Percentiles rank a stretch among this genome's conserved stretches.
These are phyloP conservation scores for Rubroboletus satanas DNA, from an alignment of 768 basidiomycete genomes.

Conservation along the genomic window DNA sequence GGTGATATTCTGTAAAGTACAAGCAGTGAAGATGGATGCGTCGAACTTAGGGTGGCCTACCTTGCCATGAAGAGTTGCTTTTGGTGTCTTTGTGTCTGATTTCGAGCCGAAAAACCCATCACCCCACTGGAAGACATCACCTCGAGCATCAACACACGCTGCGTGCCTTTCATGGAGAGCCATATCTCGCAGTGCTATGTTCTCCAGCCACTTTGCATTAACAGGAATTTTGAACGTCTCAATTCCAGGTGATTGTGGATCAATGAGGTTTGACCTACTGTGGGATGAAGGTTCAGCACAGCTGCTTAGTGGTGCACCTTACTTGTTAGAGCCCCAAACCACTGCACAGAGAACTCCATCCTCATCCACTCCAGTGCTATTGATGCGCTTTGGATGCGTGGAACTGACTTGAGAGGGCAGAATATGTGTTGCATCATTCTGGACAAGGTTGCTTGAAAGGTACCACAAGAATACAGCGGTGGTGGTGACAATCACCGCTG, in stretches of 20 bases:
- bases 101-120: constrained; percentile 49
- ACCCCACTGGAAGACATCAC: constrained; percentile 86
- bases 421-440: constrained; percentile 33
- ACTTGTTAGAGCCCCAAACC: constrained; percentile 79
- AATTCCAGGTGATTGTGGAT: constrained; percentile 35
- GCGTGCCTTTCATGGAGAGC: constrained; percentile 63
- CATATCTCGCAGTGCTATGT: constrained; percentile 69
- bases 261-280: constrained; percentile 45
- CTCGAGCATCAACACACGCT: constrained; percentile 73
- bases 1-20: constrained; percentile 55
- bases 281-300: not conserved
- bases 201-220: constrained; percentile 55
- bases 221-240: constrained; percentile 49
- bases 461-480: constrained; percentile 39
- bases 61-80: constrained; percentile 60
- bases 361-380: constrained; percentile 23
- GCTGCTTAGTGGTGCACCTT: constrained; percentile 16
- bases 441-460: constrained; percentile 29
- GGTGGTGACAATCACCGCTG: constrained; percentile 16
- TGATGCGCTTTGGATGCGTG: constrained; percentile 5
- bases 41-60: constrained; percentile 32
- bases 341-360: constrained; percentile 42
- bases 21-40: not conserved
- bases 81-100: constrained; percentile 36
- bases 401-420: constrained; percentile 2